A percentile compares a stretch with the other conserved stretches of the same genome.
Conservation (phyloP, 2,329 filamentous ascomycete species). For the Paracamarosporium sp. region DNA sequence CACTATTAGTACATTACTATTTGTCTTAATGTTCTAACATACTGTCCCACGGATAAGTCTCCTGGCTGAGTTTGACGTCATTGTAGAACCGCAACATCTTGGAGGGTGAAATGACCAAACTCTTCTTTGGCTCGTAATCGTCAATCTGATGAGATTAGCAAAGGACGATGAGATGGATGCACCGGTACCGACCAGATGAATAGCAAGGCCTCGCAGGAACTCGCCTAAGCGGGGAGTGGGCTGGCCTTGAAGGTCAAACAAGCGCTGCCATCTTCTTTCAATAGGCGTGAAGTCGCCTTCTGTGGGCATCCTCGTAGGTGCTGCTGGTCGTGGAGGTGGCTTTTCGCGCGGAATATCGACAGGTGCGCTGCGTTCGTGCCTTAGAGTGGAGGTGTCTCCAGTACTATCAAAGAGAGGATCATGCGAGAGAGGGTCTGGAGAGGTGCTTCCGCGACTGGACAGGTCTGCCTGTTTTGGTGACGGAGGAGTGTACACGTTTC, state of each 20-base stretch:
- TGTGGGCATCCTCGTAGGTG: slow-evolving; percentile 36
- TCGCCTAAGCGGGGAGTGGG: slow-evolving; percentile 73
- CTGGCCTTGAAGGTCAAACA: slow-evolving; percentile 73
- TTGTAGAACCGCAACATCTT: slow-evolving; percentile 80
- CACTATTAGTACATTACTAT: slow-evolving; percentile 14
- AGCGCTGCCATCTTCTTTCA: slow-evolving; percentile 76
- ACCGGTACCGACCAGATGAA: slow-evolving; percentile 67
- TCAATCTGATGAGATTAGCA: slow-evolving; percentile 62
- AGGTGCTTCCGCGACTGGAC: slow-evolving; percentile 37
- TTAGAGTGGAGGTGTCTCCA: slow-evolving; percentile 38
- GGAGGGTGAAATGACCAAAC: slow-evolving; percentile 74
- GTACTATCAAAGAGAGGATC: slow-evolving; percentile 40
- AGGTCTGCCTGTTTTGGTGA: slow-evolving; percentile 53
- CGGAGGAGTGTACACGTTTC: slow-evolving; percentile 62
- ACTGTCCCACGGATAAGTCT: slow-evolving; percentile 74
- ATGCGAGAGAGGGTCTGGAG: slow-evolving; percentile 43
- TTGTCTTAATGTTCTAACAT: slow-evolving; percentile 32
- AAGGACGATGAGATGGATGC: neutral
- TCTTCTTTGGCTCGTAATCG: slow-evolving; percentile 70
- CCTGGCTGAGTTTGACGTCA: slow-evolving; percentile 67
- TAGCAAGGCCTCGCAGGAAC: slow-evolving; percentile 75
- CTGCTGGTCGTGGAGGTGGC: slow-evolving; percentile 32
- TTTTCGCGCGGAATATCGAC: slow-evolving; percentile 32
- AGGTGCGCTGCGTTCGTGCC: slow-evolving; percentile 31
- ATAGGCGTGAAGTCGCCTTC: slow-evolving; percentile 47